These are phyloP conservation scores for Yamadazyma atlantica DNA, from an alignment of 1,139 yeast genomes.

Conservation along the genomic window DNA sequence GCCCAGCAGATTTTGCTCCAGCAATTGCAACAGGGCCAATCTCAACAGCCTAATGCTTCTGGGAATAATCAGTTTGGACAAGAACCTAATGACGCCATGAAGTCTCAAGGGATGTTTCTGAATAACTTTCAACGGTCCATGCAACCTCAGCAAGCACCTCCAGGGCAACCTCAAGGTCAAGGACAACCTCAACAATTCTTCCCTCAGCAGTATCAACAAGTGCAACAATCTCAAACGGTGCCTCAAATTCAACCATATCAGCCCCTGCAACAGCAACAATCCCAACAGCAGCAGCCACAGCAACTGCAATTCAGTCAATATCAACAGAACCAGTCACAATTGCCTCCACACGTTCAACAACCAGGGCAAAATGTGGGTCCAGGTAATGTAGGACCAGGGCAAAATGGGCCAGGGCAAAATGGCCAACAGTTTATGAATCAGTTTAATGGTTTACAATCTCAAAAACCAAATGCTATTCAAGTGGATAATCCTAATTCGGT, in stretches of 20 bases:
- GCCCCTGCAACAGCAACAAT: conserved; percentile 17
- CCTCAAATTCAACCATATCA: conserved; percentile 17
- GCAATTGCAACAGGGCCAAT: conserved; percentile 44
- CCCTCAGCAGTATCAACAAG: conserved; percentile 17
- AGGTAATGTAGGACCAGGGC: conserved; percentile 24
- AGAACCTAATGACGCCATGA: conserved; percentile 26
- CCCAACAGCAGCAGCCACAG: conserved; percentile 14
- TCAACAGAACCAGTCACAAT: conserved; percentile 17
- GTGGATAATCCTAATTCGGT: conserved; percentile 52
- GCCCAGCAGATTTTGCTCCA: conserved; percentile 48
- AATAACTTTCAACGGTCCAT: conserved; percentile 26
- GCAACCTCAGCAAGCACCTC: conserved; percentile 18
- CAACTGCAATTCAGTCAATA: conserved; percentile 10
- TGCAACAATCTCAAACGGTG: conserved; percentile 13
- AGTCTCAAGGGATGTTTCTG: conserved; percentile 33
- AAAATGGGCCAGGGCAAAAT: conserved; percentile 26
- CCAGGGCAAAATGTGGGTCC: conserved; percentile 26
- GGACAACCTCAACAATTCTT: conserved; percentile 15
- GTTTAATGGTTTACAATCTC: conserved; percentile 23
- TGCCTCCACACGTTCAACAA: conserved; percentile 20
- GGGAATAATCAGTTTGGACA: conserved; percentile 22
- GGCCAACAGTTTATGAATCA: conserved; percentile 18
- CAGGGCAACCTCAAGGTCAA: conserved; percentile 15
- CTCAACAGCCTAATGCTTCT: conserved; percentile 17
- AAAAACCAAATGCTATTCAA: conserved; percentile 31